phyloP scores from a whole-genome alignment of 768 basidiomycete genomes.

The Floccularia luteovirens region DNA sequence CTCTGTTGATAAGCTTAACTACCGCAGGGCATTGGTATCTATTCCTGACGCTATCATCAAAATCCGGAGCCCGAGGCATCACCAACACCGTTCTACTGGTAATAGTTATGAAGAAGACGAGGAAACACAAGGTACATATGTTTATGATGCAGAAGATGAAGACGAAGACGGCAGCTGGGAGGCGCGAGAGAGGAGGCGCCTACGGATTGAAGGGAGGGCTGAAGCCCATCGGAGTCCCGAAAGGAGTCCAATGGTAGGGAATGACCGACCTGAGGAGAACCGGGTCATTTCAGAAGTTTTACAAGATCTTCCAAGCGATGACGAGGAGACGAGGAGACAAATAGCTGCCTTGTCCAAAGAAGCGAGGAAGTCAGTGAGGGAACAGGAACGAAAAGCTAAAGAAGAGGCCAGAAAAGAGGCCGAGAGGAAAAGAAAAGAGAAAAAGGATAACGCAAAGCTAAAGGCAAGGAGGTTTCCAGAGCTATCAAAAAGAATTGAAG shows the following conservation, averaged over 20 bases:
- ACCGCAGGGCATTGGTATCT: slow-evolving; percentile 39
- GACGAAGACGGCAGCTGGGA: slow-evolving; percentile 14
- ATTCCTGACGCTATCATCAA: slow-evolving; percentile 69
- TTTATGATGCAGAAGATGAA: slow-evolving; percentile 4
- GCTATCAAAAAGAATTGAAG: too few species aligned
- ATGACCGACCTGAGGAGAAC: slow-evolving; percentile 11
- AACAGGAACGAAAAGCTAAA: slow-evolving; percentile 6
- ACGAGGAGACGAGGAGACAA: slow-evolving; percentile 27
- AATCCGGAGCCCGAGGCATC: slow-evolving; percentile 22
- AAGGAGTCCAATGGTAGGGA: neutral
- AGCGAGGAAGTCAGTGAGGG: slow-evolving; percentile 19
- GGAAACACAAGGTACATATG: slow-evolving; percentile 16
- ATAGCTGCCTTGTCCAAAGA: slow-evolving; percentile 22
- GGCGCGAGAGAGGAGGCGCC: slow-evolving; percentile 8
- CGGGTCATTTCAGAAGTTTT: slow-evolving; percentile 25
- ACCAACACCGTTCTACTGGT: slow-evolving; percentile 15
- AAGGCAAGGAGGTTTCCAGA: slow-evolving; percentile 8
- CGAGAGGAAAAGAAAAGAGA: slow-evolving; percentile 11
- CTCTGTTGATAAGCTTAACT: slow-evolving; percentile 42
- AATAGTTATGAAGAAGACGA: slow-evolving; percentile 22
- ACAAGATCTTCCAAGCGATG: slow-evolving; percentile 28
- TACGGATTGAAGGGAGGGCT: neutral
- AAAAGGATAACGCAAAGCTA: slow-evolving; percentile 6
- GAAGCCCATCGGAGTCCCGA: neutral
- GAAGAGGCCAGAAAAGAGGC: slow-evolving; percentile 7